Base-by-base conservation (phyloP, 2,329 filamentous ascomycete species). In the Trichoderma arundinaceum region DNA sequence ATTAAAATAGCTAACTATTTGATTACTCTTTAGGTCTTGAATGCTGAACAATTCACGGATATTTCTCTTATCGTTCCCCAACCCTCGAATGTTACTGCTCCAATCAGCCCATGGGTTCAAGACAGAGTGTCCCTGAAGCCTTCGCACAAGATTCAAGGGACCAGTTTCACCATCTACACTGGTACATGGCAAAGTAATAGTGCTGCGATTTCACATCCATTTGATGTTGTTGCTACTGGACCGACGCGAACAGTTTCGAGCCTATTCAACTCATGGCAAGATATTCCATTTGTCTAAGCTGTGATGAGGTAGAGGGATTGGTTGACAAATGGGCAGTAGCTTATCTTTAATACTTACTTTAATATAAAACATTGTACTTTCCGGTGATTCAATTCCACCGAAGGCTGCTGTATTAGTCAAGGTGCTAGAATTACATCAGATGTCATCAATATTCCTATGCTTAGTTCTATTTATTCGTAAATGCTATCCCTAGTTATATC, bases 181-280 rank as follows among this genome's bases (percentile, higher is more conserved):
- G 58, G 22, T 9, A 35, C n/a, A 22, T 61, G 58, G 58, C 38
- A 43, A 22, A 43, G 35, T n/a, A 33, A 22, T 33, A 9, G 7
- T 12, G 19, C 35, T 3, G 10, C 32, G 33, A 44, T 38, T 19
- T 17, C 15, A 4, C 22, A 33, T 13, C 46, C 58, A 1, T 61
- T 61, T 12, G 58, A 61, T 43, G 7, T 61, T n/a, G 46, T 61
- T 43, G 58, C 58, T 10, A 13, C 28, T 12, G 58, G 58, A 33
- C 1, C n/a, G 3, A 19, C 22, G 7, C 3, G 12, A n/a, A 61
- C 46, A n/a, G 35, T 61, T 19, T 51, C 58, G 8, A 61, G 58
- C 13, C 4, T 61, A 1, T 61, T 52, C 38, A 52, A 61, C 46
- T 15, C 46, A 12, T 60, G 57, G 57, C 17, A 60, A 8, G 33